Percentiles rank a stretch among this genome's conserved stretches.
These are phyloP conservation scores for Pythium periplocum DNA, from an alignment of 352 stramenopile genomes.

Conservation along the genomic window DNA sequence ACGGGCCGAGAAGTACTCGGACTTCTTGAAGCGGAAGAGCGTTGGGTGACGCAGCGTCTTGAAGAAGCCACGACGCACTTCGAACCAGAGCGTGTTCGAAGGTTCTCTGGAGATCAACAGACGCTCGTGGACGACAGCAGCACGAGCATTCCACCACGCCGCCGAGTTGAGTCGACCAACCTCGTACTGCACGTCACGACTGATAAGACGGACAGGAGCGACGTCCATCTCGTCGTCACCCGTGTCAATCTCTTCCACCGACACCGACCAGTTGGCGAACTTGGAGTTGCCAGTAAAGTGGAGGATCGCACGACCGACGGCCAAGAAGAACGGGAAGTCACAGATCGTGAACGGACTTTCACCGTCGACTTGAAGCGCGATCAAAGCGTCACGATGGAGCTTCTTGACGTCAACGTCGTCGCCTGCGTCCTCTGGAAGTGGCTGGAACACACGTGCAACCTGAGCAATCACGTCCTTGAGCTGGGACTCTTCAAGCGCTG, in stretches of 20 bases:
- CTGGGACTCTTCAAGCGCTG: conserved; percentile 48
- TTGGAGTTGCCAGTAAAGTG: conserved; percentile 54
- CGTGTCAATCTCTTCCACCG: conserved; percentile 31
- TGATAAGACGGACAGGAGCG: conserved; percentile 11
- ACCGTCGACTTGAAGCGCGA: conserved; percentile 70
- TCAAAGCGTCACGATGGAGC: conserved; percentile 47
- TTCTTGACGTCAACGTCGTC: conserved; percentile 29
- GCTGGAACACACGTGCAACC: conserved; percentile 23
- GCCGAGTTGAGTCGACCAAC: conserved; percentile 32
- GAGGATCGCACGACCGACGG: conserved; percentile 57
- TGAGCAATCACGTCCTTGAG: conserved; percentile 46
- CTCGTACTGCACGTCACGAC: conserved; percentile 12
- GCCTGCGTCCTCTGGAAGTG: conserved; percentile 5
- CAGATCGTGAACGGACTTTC: conserved; percentile 79
- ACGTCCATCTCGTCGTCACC: conserved; percentile 43
- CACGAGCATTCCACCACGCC: conserved; percentile 71
- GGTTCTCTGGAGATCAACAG: conserved; percentile 56
- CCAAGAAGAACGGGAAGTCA: conserved; percentile 65
- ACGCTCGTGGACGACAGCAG: conserved; percentile 64
- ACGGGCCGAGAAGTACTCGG: conserved; percentile 54
- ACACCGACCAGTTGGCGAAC: conserved; percentile 60
- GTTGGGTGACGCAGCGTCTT: conserved; percentile 26
- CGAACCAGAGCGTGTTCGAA: conserved; percentile 76
- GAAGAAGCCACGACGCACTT: conserved; percentile 57
- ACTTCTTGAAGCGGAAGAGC: conserved; percentile 34